phyloP scores from a whole-genome alignment of 2,329 filamentous ascomycete species.

The Pyrenochaeta sp. region DNA sequence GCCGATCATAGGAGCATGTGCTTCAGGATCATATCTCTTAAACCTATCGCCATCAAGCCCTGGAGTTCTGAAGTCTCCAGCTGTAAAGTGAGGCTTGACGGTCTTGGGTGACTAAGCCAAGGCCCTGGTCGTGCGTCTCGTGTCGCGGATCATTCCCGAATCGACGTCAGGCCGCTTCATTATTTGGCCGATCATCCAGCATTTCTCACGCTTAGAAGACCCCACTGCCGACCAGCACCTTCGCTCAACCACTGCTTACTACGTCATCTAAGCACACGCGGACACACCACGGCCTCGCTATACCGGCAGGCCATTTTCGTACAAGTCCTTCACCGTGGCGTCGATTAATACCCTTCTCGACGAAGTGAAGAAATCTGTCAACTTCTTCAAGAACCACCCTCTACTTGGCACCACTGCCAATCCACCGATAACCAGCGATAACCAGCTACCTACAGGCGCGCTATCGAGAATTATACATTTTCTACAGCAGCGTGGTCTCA shows the following conservation, averaged over 20 bases:
- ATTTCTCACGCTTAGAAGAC: conserved; percentile 16
- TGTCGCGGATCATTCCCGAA: conserved; percentile 17
- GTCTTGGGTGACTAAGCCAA: conserved; percentile 18
- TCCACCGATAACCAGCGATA: conserved; percentile 17
- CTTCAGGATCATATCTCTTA: too few relatives aligned
- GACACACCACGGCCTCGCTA: conserved; percentile 22
- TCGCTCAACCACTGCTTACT: conserved; percentile 18
- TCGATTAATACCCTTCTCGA: conserved; percentile 41
- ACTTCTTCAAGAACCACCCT: conserved; percentile 44
- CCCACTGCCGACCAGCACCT: conserved; percentile 27
- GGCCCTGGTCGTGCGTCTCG: conserved; percentile 11
- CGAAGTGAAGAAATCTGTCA: conserved; percentile 48
- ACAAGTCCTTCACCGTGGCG: conserved; percentile 44
- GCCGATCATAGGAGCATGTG: too few relatives aligned
- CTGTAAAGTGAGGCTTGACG: not conserved
- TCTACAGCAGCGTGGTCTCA: conserved; percentile 26
- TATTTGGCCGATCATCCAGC: conserved; percentile 22
- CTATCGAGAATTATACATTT: conserved; percentile 28
- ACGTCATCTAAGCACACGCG: conserved; percentile 25
- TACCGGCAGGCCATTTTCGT: conserved; percentile 18
- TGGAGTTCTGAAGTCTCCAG: not conserved
- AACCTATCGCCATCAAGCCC: not conserved
- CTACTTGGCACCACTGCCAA: conserved; percentile 32
- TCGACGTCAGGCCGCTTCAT: conserved; percentile 30
- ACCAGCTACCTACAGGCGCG: conserved; percentile 22